Conservation (phyloP, 2,329 filamentous ascomycete species). For the Zymoseptoria crescenta region DNA sequence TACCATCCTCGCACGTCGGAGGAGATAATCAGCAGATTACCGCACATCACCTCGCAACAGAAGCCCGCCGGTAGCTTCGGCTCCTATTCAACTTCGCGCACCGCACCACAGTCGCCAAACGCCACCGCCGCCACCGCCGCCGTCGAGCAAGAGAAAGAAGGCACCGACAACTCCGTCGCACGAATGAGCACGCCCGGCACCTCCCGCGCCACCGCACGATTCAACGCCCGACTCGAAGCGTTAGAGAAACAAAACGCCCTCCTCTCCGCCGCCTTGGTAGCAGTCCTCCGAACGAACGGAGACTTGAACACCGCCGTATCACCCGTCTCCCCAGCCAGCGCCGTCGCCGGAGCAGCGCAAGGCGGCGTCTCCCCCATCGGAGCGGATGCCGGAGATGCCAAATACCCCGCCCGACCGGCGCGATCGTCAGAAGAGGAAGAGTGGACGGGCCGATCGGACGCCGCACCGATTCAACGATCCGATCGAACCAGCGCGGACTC, state of each 20-base stretch:
- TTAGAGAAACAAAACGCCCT: constrained; percentile 34
- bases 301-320: constrained; percentile 24
- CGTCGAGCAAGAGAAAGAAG: constrained; percentile 6
- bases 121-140: background rate
- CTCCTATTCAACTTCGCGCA: background rate
- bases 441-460: background rate
- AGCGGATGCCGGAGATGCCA: background rate
- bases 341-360: background rate
- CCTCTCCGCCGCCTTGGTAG: constrained; percentile 34
- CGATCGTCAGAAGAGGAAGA: too few species aligned
- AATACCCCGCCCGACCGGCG: too few species aligned
- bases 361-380: background rate
- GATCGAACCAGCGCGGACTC: background rate
- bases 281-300: constrained; percentile 32
- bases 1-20: background rate
- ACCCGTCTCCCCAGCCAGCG: background rate
- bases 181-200: background rate
- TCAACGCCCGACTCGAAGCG: constrained; percentile 31
- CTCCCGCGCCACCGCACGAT: constrained; percentile 9
- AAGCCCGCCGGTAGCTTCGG: background rate
- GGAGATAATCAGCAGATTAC: background rate
- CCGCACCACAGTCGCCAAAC: background rate
- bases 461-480: too few species aligned
- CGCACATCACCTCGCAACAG: constrained; percentile 20
- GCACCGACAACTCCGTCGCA: background rate